These are phyloP conservation scores for Lentinus tigrinus DNA, from an alignment of 768 basidiomycete genomes.

Conservation along the genomic window DNA sequence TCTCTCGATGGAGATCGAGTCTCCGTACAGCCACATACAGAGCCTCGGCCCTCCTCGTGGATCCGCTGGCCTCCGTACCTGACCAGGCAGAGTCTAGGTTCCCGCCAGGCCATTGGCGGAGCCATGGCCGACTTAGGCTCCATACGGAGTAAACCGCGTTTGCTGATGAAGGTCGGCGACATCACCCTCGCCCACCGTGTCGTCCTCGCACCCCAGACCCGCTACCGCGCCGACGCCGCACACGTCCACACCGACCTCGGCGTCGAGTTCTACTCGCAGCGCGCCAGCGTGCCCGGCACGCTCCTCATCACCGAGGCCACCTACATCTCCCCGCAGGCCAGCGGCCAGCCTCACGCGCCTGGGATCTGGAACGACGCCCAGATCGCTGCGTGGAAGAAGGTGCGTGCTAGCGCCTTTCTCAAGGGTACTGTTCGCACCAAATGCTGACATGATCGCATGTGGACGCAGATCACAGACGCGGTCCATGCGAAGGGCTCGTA, in stretches of 20 bases:
- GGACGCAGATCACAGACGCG: constrained; percentile 46
- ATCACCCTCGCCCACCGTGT: constrained; percentile 47
- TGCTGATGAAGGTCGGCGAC: constrained; percentile 44
- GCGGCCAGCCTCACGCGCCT: constrained; percentile 49
- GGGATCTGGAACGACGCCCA: constrained; percentile 68
- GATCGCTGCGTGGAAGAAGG: constrained; percentile 47
- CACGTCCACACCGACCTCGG: constrained; percentile 39
- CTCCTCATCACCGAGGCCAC: constrained; percentile 59
- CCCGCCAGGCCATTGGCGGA: no score
- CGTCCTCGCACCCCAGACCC: constrained; percentile 54
- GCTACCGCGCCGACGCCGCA: constrained; percentile 35
- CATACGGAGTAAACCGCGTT: no score
- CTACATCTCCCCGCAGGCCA: constrained; percentile 48
- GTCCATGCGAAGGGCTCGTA: constrained; percentile 54
- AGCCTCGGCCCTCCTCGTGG: no score
- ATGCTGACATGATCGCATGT: background rate
- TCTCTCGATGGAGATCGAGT: no score
- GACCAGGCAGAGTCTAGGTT: no score
- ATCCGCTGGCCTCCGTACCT: no score
- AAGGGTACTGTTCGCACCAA: background rate
- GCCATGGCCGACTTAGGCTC: no score
- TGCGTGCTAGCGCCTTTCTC: constrained; percentile 18
- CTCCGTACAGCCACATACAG: no score
- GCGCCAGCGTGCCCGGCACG: constrained; percentile 45
- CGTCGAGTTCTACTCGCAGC: constrained; percentile 49